phyloP scores from a whole-genome alignment of 768 basidiomycete species.

The Serendipita indica region DNA sequence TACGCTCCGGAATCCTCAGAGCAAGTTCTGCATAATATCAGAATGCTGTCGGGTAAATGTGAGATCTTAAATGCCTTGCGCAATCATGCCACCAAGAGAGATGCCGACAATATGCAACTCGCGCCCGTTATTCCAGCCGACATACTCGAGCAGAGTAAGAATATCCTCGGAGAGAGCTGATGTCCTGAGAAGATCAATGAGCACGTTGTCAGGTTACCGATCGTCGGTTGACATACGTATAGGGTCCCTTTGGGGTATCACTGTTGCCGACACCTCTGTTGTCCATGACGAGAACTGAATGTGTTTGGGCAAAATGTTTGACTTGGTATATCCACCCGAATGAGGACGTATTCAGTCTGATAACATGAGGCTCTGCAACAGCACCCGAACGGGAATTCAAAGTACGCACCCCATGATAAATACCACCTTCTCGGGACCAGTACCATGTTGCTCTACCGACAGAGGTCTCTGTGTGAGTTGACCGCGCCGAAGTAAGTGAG shows the following conservation, averaged over 20 bases:
- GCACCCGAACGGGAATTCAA: background rate
- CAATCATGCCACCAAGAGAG: constrained; percentile 75
- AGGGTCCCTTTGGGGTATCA: constrained; percentile 54
- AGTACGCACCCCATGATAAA: constrained; percentile 54
- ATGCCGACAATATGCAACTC: constrained; percentile 57
- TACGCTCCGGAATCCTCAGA: constrained; percentile 45
- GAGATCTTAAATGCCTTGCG: constrained; percentile 39
- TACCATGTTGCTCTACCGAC: constrained; percentile 48
- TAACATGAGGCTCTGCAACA: constrained; percentile 4
- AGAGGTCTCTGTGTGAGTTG: background rate
- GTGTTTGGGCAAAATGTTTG: constrained; percentile 41
- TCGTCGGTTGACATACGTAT: constrained; percentile 40
- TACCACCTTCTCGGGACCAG: constrained; percentile 45
- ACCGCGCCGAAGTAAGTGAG: background rate
- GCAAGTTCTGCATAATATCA: constrained; percentile 41
- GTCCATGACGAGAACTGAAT: constrained; percentile 61
- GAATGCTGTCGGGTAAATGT: background rate
- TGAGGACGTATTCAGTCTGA: constrained; percentile 38
- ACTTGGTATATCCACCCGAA: constrained; percentile 57
- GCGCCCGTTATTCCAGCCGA: constrained; percentile 53
- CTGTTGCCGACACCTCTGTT: constrained; percentile 75
- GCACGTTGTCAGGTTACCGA: background rate
- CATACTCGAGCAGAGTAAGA: constrained; percentile 46
- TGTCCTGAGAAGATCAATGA: constrained; percentile 32
- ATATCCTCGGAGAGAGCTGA: constrained; percentile 65